phyloP scores from a whole-genome alignment of 1,284 basidiomycete genomes.

The Cryptococcus maquisensis region DNA sequence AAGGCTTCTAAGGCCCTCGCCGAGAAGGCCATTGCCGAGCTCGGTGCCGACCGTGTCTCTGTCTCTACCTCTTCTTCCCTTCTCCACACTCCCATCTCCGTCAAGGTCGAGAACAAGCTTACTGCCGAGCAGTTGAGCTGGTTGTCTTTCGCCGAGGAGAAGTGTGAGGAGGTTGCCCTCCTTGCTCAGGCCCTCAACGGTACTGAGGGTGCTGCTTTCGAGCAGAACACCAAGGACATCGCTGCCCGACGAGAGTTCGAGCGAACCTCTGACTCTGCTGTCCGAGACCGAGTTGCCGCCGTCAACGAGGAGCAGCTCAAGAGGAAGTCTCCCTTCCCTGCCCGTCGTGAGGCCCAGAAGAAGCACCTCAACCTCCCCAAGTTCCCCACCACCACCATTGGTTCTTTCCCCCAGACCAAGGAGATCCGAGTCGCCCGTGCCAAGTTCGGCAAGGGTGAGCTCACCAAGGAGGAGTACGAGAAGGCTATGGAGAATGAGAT shows the following conservation, averaged over 20 bases:
- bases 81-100: conserved; percentile 95
- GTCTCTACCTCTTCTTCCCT: conserved; percentile 96
- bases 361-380: conserved; percentile 86
- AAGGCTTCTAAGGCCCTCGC: conserved; percentile 73
- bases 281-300: conserved; percentile 90
- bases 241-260: conserved; percentile 95
- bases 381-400: conserved; percentile 99
- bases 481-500: conserved; percentile 99
- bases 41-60: conserved; percentile 84
- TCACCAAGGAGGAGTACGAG: conserved; percentile 86
- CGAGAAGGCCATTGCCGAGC: conserved; percentile 75
- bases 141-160: conserved; percentile 99
- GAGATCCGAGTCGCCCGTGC: conserved; percentile 96
- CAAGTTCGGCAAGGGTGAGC: conserved; percentile 88
- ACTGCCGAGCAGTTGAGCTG: conserved; percentile 89
- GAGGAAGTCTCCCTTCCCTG: conserved; percentile 85
- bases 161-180: conserved; percentile 83
- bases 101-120: conserved; percentile 89
- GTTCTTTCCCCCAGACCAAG: conserved; percentile 99
- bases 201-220: conserved; percentile 67
- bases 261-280: conserved; percentile 86
- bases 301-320: conserved; percentile 85
- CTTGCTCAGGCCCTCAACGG: conserved; percentile 83
- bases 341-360: conserved; percentile 84
- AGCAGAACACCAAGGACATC: conserved; percentile 87